Percentiles rank a stretch among this genome's conserved stretches.
These are phyloP conservation scores for Knoxia roxburghii DNA, from an alignment of 257 asterid species.

Conservation along the genomic window DNA sequence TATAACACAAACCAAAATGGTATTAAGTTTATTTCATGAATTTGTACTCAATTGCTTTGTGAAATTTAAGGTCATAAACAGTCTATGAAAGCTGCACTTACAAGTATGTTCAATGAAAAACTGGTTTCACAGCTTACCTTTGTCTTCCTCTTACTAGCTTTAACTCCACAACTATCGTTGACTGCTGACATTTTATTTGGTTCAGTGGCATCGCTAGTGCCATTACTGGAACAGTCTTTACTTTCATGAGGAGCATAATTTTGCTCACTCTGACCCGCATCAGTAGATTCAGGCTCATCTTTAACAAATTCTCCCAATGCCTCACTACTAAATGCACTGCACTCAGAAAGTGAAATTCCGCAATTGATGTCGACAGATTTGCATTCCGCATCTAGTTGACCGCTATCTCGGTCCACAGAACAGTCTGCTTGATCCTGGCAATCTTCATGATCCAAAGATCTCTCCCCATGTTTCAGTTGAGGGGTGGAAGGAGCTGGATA, in stretches of 20 bases:
- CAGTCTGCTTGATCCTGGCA: constrained; percentile 34
- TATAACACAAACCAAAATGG: no score
- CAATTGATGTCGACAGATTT: constrained; percentile 48
- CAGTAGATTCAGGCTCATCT: constrained; percentile 29
- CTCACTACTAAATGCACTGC: constrained; percentile 16
- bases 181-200: constrained; percentile 21
- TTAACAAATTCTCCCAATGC: constrained; percentile 15
- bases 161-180: constrained; percentile 27
- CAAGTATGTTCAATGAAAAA: background rate
- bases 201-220: constrained; percentile 11
- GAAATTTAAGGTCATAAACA: background rate
- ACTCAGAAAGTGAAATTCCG: constrained; percentile 27
- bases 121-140: constrained; percentile 26
- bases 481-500: constrained; percentile 54
- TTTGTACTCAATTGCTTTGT: no score
- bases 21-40: no score
- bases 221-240: constrained; percentile 15
- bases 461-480: constrained; percentile 32
- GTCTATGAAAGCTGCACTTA: background rate
- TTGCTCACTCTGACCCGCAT: constrained; percentile 9
- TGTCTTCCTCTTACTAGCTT: constrained; percentile 32
- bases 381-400: constrained; percentile 38
- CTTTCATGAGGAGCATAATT: constrained; percentile 9
- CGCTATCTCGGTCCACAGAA: constrained; percentile 24
- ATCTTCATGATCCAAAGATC: constrained; percentile 32